Conservation (phyloP, 1,284 basidiomycete species). For the Termitomyces sp. region DNA sequence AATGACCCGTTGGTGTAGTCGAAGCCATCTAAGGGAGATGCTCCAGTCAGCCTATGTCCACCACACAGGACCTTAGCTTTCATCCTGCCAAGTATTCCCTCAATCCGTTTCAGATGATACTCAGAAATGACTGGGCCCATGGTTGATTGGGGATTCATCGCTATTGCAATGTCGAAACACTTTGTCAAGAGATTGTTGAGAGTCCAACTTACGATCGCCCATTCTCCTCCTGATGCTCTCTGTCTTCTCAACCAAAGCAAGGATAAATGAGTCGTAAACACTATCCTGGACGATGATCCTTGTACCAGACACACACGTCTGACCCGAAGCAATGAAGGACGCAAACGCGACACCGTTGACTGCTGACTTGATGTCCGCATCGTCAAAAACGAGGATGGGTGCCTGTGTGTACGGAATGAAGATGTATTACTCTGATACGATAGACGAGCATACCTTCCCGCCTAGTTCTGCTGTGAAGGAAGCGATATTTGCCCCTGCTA, state of each 20-base stretch:
- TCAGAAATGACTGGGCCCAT: slow-evolving; percentile 76
- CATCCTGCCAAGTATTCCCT: slow-evolving; percentile 47
- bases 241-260: slow-evolving; percentile 56
- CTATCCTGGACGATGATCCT: slow-evolving; percentile 65
- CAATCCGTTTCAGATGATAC: slow-evolving; percentile 59
- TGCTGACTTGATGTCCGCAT: slow-evolving; percentile 64
- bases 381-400: slow-evolving; percentile 72
- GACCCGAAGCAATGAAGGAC: slow-evolving; percentile 80
- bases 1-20: slow-evolving; percentile 68
- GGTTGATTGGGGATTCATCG: slow-evolving; percentile 60
- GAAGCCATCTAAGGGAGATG: slow-evolving; percentile 60
- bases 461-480: slow-evolving; percentile 77
- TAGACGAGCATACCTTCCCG: slow-evolving; percentile 54
- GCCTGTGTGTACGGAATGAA: slow-evolving; percentile 39
- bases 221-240: slow-evolving; percentile 60
- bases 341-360: slow-evolving; percentile 79
- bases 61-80: slow-evolving; percentile 55
- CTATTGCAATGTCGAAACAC: slow-evolving; percentile 33
- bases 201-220: slow-evolving; percentile 59
- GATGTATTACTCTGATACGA: background rate
- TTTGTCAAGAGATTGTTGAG: background rate
- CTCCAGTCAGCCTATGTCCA: slow-evolving; percentile 57
- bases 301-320: slow-evolving; percentile 80
- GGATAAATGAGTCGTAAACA: slow-evolving; percentile 66
- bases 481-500: slow-evolving; percentile 68